A percentile compares a stretch with the other conserved stretches of the same genome.
phyloP scores from a whole-genome alignment of 768 basidiomycete species.

The Agaricus bisporus region DNA sequence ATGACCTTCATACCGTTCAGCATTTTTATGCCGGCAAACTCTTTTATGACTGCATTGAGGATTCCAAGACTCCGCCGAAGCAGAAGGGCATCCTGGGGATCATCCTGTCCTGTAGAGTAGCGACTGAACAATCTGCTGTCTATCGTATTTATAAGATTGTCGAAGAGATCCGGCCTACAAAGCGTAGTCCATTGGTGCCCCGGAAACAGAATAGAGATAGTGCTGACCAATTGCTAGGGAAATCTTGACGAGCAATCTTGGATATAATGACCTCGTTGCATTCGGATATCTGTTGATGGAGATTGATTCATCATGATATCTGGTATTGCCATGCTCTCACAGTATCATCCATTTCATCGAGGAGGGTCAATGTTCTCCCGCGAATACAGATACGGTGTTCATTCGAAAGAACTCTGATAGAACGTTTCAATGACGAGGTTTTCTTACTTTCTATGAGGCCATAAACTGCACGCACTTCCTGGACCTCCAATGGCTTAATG shows the following conservation, averaged over 20 bases:
- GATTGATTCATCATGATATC: background rate
- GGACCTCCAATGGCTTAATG: constrained; percentile 69
- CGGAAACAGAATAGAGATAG: background rate
- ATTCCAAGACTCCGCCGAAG: constrained; percentile 59
- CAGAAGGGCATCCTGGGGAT: constrained; percentile 38
- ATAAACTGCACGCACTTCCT: constrained; percentile 46
- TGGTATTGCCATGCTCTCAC: constrained; percentile 30
- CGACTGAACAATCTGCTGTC: constrained; percentile 46
- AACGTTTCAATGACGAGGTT: constrained; percentile 7
- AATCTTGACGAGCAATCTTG: constrained; percentile 77
- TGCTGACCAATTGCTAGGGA: constrained; percentile 62
- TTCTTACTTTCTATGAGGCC: background rate
- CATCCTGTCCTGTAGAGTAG: constrained; percentile 32
- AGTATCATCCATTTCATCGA: constrained; percentile 75
- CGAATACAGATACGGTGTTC: constrained; percentile 66
- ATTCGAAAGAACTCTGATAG: constrained; percentile 56
- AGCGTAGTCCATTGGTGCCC: background rate
- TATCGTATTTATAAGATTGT: constrained; percentile 49
- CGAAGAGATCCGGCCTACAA: constrained; percentile 54
- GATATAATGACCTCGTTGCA: constrained; percentile 71
- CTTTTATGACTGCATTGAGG: constrained; percentile 62
- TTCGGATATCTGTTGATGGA: constrained; percentile 56
- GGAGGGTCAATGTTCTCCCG: constrained; percentile 52
- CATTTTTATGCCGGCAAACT: constrained; percentile 67
- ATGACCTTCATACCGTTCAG: constrained; percentile 60